phyloP scores from a whole-genome alignment of 1,284 basidiomycete genomes.

The Trichosporon sp. region DNA sequence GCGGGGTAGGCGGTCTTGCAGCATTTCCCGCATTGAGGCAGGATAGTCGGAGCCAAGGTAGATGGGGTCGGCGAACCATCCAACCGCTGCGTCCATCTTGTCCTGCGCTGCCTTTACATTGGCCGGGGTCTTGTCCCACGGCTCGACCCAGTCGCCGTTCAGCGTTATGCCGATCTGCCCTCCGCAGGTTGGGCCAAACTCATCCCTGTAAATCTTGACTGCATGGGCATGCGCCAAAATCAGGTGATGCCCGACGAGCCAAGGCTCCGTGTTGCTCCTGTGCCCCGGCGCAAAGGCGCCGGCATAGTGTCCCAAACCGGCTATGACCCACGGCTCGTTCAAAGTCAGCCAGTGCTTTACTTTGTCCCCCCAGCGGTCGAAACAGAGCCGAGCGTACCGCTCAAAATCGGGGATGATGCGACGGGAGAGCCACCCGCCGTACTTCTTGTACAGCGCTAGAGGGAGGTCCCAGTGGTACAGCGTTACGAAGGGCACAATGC shows the following conservation, averaged over 20 bases:
- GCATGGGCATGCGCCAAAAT: slow-evolving; percentile 65
- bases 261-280: slow-evolving; percentile 62
- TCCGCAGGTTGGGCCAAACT: slow-evolving; percentile 51
- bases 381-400: slow-evolving; percentile 64
- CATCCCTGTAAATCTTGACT: slow-evolving; percentile 58
- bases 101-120: slow-evolving; percentile 62
- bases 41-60: slow-evolving; percentile 65
- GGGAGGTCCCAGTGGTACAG: slow-evolving; percentile 75
- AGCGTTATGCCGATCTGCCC: slow-evolving; percentile 65
- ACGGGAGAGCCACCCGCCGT: slow-evolving; percentile 60
- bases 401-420: slow-evolving; percentile 61
- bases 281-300: slow-evolving; percentile 40
- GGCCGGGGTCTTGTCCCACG: slow-evolving; percentile 60
- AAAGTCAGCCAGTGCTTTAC: slow-evolving; percentile 63
- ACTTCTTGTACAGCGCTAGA: slow-evolving; percentile 62
- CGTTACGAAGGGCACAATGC: slow-evolving; percentile 67
- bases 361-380: slow-evolving; percentile 64
- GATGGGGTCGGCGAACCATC: slow-evolving; percentile 56
- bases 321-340: slow-evolving; percentile 69
- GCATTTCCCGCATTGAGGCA: slow-evolving; percentile 56
- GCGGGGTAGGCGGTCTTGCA: slow-evolving; percentile 60
- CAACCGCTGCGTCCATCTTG: slow-evolving; percentile 61
- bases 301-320: slow-evolving; percentile 57
- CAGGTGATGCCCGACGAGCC: slow-evolving; percentile 64
- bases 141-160: slow-evolving; percentile 65